A percentile compares a stretch with the other conserved stretches of the same genome.
Evolutionary conservation across 1,284 basidiomycete species (phyloP).

Genomic region (Rhodotorula sp.): DNA sequence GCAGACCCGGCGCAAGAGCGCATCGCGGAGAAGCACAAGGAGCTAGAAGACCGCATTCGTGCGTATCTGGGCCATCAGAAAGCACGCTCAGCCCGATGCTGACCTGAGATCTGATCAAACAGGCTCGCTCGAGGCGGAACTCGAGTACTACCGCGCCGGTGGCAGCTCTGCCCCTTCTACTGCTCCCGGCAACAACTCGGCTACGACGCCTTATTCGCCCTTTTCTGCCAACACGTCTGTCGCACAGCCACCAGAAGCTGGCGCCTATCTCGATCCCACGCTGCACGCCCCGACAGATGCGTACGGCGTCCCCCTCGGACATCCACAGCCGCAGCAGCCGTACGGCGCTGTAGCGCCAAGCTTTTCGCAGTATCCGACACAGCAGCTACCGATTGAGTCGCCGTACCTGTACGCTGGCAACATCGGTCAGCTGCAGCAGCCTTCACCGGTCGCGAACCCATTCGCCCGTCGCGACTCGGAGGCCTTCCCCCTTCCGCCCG

Average conservation of each 20-base stretch:
- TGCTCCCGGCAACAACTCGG: no score
- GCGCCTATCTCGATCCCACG: background rate
- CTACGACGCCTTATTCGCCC: background rate
- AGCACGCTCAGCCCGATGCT: no score
- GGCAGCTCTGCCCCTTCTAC: background rate
- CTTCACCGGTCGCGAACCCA: background rate
- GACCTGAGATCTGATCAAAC: background rate
- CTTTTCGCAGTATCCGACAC: background rate
- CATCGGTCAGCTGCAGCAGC: background rate
- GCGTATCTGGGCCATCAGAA: background rate
- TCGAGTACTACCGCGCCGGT: conserved; percentile 22
- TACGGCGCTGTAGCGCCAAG: background rate
- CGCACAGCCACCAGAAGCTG: background rate
- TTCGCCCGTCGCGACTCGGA: background rate
- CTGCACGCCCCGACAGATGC: background rate
- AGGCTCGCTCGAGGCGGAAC: conserved; percentile 35
- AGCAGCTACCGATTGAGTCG: conserved; percentile 12
- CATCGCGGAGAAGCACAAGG: conserved; percentile 24
- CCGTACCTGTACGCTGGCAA: conserved; percentile 5
- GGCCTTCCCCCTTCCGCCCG: background rate
- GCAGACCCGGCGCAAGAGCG: conserved; percentile 35
- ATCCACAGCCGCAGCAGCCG: background rate
- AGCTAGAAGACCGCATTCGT: conserved; percentile 32
- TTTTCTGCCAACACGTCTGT: background rate
- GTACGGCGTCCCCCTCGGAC: background rate